Percentiles rank a stretch among this genome's conserved stretches.
Evolutionary conservation across 2,329 filamentous ascomycete genomes (phyloP).

Genomic region (Bipolaris gigantea): DNA sequence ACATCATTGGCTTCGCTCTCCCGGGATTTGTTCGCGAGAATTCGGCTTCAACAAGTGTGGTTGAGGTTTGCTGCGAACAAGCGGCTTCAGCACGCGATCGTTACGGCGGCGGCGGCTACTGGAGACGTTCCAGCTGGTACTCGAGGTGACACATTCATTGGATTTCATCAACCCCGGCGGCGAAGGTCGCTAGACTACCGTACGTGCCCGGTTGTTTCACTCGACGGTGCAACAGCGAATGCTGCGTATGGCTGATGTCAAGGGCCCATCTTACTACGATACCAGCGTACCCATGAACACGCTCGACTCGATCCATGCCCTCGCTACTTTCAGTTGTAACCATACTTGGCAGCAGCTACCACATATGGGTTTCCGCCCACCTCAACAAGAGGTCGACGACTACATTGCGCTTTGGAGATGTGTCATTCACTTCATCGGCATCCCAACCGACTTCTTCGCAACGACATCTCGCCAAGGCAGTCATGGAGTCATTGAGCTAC

Average conservation of each 20-base stretch:
- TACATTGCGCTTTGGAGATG: conserved; percentile 1
- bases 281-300: neutral
- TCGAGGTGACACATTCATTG: neutral
- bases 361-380: neutral
- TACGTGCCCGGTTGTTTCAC: neutral
- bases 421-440: neutral
- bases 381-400: neutral
- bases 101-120: neutral
- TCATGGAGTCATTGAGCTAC: neutral
- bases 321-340: neutral
- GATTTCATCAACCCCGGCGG: neutral
- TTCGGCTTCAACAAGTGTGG: conserved; percentile 1
- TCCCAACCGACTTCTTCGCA: neutral
- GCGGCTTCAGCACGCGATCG: neutral
- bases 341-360: neutral
- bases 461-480: neutral
- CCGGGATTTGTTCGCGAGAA: neutral
- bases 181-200: neutral
- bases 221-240: neutral
- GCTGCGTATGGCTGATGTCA: neutral
- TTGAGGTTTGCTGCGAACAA: conserved; percentile 1
- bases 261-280: neutral
- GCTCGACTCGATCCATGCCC: neutral
- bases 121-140: neutral
- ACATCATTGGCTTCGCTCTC: neutral